Evolutionary conservation across 495 filamentous ascomycete genomes (phyloP).

Genomic region (Podospora australis): DNA sequence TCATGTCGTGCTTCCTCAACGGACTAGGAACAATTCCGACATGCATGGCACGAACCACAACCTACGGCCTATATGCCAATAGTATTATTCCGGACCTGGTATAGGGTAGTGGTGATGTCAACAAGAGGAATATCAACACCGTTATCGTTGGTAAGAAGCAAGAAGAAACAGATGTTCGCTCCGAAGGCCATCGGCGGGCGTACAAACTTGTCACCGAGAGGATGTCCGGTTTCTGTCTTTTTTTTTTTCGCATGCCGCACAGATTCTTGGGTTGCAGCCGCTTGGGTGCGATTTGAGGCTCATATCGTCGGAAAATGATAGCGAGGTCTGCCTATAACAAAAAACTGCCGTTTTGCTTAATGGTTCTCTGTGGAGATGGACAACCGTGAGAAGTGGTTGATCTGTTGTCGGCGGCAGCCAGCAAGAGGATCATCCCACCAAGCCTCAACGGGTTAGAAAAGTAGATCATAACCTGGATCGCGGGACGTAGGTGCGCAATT

Average conservation of each 20-base stretch:
- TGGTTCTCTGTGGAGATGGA: no score
- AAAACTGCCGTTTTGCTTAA: not conserved
- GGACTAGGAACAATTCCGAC: not conserved
- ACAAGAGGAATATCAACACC: not conserved
- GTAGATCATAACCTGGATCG: not conserved
- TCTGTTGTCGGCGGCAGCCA: no score
- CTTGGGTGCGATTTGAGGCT: no score
- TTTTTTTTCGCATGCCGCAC: slow-evolving; percentile 5
- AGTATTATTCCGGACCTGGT: no score
- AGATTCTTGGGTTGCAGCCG: slow-evolving; percentile 15
- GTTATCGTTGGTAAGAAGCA: not conserved
- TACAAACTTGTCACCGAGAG: not conserved
- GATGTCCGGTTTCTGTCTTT: not conserved
- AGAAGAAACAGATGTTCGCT: not conserved
- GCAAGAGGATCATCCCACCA: slow-evolving; percentile 2
- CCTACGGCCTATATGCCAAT: no score
- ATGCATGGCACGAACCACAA: not conserved
- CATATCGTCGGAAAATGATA: no score
- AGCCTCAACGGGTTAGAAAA: not conserved
- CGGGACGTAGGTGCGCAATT: slow-evolving; percentile 6
- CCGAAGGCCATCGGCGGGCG: not conserved
- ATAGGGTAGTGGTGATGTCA: no score
- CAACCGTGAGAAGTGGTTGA: no score
- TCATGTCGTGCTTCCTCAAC: not conserved
- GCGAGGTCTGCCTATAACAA: no score